A percentile compares a stretch with the other conserved stretches of the same genome.
Evolutionary conservation across 164 flowering plant genomes (phyloP).

Genomic region (Akebia trifoliata): DNA sequence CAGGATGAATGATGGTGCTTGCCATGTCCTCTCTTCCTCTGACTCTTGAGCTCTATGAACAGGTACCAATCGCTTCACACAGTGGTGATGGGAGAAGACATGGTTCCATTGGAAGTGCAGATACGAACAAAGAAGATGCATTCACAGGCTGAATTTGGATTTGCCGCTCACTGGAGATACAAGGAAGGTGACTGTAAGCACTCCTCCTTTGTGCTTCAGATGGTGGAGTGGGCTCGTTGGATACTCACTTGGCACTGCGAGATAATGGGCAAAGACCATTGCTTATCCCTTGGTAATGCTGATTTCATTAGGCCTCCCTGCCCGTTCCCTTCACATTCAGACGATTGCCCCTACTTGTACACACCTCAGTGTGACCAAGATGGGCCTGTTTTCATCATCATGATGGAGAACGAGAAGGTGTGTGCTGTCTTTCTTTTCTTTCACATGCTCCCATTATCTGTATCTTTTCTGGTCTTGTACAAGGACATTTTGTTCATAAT

Average conservation of each 20-base stretch:
- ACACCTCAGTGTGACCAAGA: slow-evolving; percentile 46
- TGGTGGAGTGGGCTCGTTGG: slow-evolving; percentile 99
- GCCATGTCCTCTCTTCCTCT: background rate
- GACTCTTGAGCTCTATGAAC: slow-evolving; percentile 7
- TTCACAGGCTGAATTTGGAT: slow-evolving; percentile 87
- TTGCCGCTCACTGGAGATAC: slow-evolving; percentile 99
- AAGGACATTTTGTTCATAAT: too few relatives aligned
- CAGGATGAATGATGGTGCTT: background rate
- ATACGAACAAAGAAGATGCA: slow-evolving; percentile 95
- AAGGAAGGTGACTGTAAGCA: slow-evolving; percentile 79
- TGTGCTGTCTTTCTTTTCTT: background rate
- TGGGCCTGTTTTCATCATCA: slow-evolving; percentile 75
- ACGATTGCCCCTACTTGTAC: slow-evolving; percentile 69
- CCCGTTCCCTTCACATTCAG: slow-evolving; percentile 71
- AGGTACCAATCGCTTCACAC: slow-evolving; percentile 95
- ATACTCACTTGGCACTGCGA: slow-evolving; percentile 89
- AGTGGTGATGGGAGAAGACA: slow-evolving; percentile 77
- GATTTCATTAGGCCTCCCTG: slow-evolving; percentile 74
- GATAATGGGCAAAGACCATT: slow-evolving; percentile 51
- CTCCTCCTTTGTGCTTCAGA: slow-evolving; percentile 79
- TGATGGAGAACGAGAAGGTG: slow-evolving; percentile 94
- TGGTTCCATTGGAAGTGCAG: slow-evolving; percentile 87
- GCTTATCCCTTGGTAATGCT: slow-evolving; percentile 29
- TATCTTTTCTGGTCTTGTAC: too few relatives aligned
- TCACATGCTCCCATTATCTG: too few relatives aligned